Conservation (phyloP, 768 basidiomycete genomes). For the Mycena alexandri region DNA sequence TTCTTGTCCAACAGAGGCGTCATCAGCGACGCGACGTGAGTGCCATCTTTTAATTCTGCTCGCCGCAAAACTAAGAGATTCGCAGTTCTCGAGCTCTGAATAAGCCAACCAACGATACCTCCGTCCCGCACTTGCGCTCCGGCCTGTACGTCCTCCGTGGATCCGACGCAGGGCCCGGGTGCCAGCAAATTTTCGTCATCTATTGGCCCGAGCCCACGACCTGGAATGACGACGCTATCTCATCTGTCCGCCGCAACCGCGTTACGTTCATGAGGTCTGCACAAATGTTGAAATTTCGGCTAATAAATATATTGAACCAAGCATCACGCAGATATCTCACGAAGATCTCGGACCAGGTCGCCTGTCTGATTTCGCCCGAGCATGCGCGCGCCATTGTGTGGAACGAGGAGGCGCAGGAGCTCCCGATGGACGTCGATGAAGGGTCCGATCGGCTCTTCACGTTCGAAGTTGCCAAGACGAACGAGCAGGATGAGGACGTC, state of each 20-base stretch:
- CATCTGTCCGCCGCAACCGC: conserved; percentile 63
- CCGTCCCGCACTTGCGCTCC: conserved; percentile 54
- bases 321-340: conserved; percentile 63
- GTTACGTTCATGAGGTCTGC: conserved; percentile 72
- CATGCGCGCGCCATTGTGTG: conserved; percentile 61
- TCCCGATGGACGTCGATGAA: conserved; percentile 51
- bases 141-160: conserved; percentile 62
- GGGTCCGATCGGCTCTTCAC: conserved; percentile 62
- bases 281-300: background rate
- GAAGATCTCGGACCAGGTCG: conserved; percentile 68
- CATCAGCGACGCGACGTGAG: conserved; percentile 58
- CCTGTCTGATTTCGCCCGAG: conserved; percentile 62
- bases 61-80: background rate
- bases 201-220: conserved; percentile 75
- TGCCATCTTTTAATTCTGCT: background rate
- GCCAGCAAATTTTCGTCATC: conserved; percentile 57
- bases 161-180: conserved; percentile 10
- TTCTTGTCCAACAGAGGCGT: conserved; percentile 54
- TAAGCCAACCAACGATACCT: conserved; percentile 32
- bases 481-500: conserved; percentile 67
- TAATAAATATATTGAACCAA: conserved; percentile 1
- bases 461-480: conserved; percentile 67
- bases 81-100: conserved; percentile 27
- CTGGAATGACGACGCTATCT: conserved; percentile 64
- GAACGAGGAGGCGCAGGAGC: conserved; percentile 47